phyloP scores from a whole-genome alignment of 768 basidiomycete genomes.

The Lentinula edodes region DNA sequence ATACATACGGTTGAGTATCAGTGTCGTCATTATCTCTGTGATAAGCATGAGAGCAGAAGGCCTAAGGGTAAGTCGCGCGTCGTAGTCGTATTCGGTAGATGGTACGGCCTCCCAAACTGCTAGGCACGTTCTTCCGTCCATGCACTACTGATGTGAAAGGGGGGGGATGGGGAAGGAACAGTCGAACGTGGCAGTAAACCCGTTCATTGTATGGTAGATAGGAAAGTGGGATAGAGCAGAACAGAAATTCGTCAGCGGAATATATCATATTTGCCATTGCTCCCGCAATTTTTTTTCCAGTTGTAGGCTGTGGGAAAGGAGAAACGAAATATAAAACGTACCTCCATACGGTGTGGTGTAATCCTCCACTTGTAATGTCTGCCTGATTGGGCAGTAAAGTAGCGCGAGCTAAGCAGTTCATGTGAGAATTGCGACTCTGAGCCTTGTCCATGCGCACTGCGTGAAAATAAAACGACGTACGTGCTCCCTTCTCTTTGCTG shows the following conservation, averaged over 20 bases:
- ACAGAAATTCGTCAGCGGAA: constrained; percentile 2
- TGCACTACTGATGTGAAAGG: constrained; percentile 37
- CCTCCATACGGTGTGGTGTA: constrained; percentile 61
- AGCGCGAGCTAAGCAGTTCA: constrained; percentile 49
- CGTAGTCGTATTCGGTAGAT: constrained; percentile 45
- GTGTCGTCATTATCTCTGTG: constrained; percentile 74
- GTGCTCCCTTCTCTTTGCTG: constrained; percentile 57
- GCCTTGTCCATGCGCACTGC: background rate
- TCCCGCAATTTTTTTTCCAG: constrained; percentile 1
- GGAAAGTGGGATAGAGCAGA: background rate
- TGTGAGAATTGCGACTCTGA: background rate
- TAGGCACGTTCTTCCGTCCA: constrained; percentile 54
- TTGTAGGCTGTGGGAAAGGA: background rate
- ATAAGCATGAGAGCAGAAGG: constrained; percentile 53
- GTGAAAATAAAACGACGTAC: constrained; percentile 34
- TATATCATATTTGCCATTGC: background rate
- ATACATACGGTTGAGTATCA: constrained; percentile 70
- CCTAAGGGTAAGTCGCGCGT: constrained; percentile 56
- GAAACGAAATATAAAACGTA: constrained; percentile 22
- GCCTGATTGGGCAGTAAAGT: constrained; percentile 67
- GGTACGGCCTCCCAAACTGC: constrained; percentile 66
- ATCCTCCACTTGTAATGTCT: constrained; percentile 76
- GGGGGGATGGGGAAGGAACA: background rate
- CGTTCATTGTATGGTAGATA: background rate
- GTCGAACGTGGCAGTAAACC: background rate